Evolutionary conservation across 2,329 filamentous ascomycete species (phyloP), one percentile per base, ranked within the genome.

Genomic region (Basipetospora sp.): DNA sequence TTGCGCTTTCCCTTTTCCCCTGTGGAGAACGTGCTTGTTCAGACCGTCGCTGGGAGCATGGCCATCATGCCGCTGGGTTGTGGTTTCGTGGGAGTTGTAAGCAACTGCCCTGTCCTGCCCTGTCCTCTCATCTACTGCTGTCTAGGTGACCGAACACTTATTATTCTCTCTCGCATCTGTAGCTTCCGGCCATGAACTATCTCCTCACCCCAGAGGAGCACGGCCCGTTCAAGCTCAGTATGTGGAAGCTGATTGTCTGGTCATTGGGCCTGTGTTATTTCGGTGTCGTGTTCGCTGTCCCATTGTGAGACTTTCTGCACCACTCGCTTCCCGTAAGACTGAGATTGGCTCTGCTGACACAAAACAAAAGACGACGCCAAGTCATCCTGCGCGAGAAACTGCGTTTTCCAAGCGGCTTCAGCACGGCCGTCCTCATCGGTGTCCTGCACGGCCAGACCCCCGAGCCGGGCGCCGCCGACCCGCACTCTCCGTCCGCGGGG

Each of bases 21-120:
- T 0, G 81, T 96, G 9, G 88, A 98, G 59, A 98, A 98, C 55
- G 90, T 98, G 4, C 68, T 98, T 16, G 82, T 98, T 9, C 90
- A 98, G 60, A 94, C 85, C 0, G 90, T 98, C 4, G 88, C 90
- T 1, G 88, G 90, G 9, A 83, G 83, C 13, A 92, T 96, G 57
- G 90, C 88, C 1, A 93, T 92, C 4, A 96, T 96, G 85, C 90
- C 90, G 0, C 63, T 98, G 9, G 88, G 88, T 1, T 93, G 88
- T 49, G 90, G 90, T 2, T 94, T 96, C 52, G 88, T 96, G 14
- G 88, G 88, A 4, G 87, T 96, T 8, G 64, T 72, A 49, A 49
- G 67, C n/a, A n/a, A n/a, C n/a, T n/a, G n/a, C n/a, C n/a, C n/a
- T n/a, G n/a, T n/a, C n/a, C n/a, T n/a, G n/a, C n/a, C n/a, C n/a